Conservation (phyloP, 208 protist genomes). For the Leishmania amazonensis region DNA sequence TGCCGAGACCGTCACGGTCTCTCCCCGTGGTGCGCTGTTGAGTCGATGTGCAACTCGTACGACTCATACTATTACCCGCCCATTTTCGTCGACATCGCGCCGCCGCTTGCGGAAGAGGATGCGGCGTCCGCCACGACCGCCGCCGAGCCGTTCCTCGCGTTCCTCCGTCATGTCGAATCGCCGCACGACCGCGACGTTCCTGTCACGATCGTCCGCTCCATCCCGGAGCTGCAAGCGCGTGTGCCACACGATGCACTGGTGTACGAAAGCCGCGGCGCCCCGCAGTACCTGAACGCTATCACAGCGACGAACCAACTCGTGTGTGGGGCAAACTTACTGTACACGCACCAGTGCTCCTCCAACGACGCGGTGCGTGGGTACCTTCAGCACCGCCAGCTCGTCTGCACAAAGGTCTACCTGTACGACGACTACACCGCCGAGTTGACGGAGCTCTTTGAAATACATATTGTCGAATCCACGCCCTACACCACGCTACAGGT, state of each 20-base stretch:
- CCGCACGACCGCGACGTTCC: conserved; percentile 5
- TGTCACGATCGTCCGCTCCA: conserved; percentile 19
- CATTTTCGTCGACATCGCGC: conserved; percentile 24
- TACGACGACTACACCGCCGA: conserved; percentile 31
- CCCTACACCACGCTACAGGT: conserved; percentile 34
- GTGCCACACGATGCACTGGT: conserved; percentile 16
- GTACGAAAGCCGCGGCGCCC: conserved; percentile 12
- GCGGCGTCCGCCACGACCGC: neutral
- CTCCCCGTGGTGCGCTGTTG: conserved; percentile 13
- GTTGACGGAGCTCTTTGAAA: conserved; percentile 21
- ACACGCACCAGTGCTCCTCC: neutral
- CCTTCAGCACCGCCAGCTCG: conserved; percentile 27
- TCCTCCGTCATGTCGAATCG: conserved; percentile 13
- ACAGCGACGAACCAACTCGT: conserved; percentile 13
- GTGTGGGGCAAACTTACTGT: conserved; percentile 36
- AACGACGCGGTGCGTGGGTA: conserved; percentile 14
- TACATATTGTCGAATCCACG: conserved; percentile 27
- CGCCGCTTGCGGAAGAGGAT: neutral
- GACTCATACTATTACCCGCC: conserved; percentile 18
- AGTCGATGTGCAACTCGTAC: conserved; percentile 21
- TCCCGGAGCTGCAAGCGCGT: conserved; percentile 12
- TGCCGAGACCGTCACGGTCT: conserved; percentile 10
- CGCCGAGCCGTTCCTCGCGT: conserved; percentile 13
- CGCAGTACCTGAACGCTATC: neutral
- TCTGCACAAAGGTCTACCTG: conserved; percentile 32